Evolutionary conservation across 495 filamentous ascomycete species (phyloP), one percentile per base, ranked within the genome.

Genomic region (Xylaria grammica): DNA sequence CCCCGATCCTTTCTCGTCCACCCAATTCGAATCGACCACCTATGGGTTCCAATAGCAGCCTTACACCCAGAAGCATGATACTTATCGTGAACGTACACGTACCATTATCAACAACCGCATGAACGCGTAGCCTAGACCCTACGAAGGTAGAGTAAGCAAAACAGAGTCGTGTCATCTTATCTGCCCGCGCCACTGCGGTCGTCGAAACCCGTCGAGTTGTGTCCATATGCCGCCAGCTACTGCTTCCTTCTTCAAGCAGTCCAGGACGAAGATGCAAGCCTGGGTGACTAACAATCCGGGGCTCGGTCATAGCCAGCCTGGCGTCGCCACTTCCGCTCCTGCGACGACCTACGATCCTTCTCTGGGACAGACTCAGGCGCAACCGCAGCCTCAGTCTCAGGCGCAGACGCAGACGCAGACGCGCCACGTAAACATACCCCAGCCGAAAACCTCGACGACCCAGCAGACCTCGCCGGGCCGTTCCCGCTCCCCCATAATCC

Each of bases 211-310:
- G 46, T 51, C 45, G n/a, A 42, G 24, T 40, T 22, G 57, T 60
- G 32, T 58, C 67, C 69, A 72, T 65, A 74, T 74, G 72, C 72
- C 69, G 63, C 72, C 72, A 38, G 63, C 66, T 53, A 67, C 67
- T 29, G 52, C 62, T 22, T 49, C 62, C 53, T 72, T 74, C 67
- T 68, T 74, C 7, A 74, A 74, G 64, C 67, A 69, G 51, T 74
- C 69, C 5, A 72, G 71, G 60, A 68, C 38, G 11, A 74, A 70
- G 44, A 74, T 74, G 72, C 72, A 74, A 57, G 72, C 69, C 60
- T 74, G 69, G 69, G 72, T 74, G 20, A 72, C 69, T 22, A 72
- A 67, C 52, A 67, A 66, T 32, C 53, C 62, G 19, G 71, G 69
- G 60, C 48, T 56, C 45, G 49, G 55, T 55, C 62, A 54, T 51